Evolutionary conservation across 768 basidiomycete genomes (phyloP).

Genomic region (Phylloporus sp.): DNA sequence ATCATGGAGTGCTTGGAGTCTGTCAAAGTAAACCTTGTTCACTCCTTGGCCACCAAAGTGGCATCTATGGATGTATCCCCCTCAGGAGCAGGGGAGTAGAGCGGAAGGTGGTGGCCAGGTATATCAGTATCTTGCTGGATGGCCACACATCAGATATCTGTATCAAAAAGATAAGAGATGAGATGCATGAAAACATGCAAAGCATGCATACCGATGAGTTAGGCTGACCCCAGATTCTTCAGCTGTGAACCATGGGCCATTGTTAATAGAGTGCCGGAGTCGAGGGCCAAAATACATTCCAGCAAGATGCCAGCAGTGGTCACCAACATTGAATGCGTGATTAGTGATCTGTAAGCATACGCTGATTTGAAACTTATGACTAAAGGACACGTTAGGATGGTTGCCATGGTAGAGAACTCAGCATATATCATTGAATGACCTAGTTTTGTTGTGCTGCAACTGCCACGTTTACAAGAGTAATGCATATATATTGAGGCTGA

Average conservation of each 20-base stretch:
- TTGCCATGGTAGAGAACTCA: too few relatives aligned
- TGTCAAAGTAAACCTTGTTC: slow-evolving; percentile 98
- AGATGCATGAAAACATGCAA: slow-evolving; percentile 78
- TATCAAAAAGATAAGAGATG: slow-evolving; percentile 64
- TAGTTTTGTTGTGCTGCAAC: too few relatives aligned
- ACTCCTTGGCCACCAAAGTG: slow-evolving; percentile 97
- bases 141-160: slow-evolving; percentile 76
- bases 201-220: slow-evolving; percentile 74
- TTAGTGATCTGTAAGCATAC: slow-evolving; percentile 25
- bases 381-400: slow-evolving; percentile 35
- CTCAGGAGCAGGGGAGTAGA: slow-evolving; percentile 58
- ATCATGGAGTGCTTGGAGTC: slow-evolving; percentile 87
- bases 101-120: slow-evolving; percentile 60
- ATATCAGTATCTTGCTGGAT: slow-evolving; percentile 58
- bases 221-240: slow-evolving; percentile 82
- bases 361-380: slow-evolving; percentile 32
- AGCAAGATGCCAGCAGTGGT: slow-evolving; percentile 2
- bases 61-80: slow-evolving; percentile 79
- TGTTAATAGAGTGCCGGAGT: slow-evolving; percentile 80
- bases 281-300: slow-evolving; percentile 55
- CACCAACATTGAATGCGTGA: slow-evolving; percentile 1
- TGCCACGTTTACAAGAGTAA: too few relatives aligned
- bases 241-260: slow-evolving; percentile 87
- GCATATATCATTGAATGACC: too few relatives aligned
- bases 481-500: too few relatives aligned